These are phyloP conservation scores for Starmera amethionina DNA, from an alignment of 805 yeast species.

Conservation along the genomic window DNA sequence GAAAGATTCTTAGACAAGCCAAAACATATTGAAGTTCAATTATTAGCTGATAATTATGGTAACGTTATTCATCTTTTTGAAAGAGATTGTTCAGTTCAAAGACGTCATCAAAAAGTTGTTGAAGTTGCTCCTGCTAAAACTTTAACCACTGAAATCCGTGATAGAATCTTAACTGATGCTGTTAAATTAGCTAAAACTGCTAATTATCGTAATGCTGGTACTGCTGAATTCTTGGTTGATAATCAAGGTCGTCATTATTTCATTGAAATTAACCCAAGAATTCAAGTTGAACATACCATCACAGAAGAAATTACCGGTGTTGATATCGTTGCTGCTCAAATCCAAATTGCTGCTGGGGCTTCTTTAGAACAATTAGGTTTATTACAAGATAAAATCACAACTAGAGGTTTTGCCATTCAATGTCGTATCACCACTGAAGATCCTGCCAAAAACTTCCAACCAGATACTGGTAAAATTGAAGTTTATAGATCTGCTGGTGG, in stretches of 20 bases:
- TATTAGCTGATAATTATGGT: slow-evolving; percentile 88
- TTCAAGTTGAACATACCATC: slow-evolving; percentile 97
- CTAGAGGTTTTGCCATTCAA: slow-evolving; percentile 97
- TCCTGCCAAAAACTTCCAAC: slow-evolving; percentile 93
- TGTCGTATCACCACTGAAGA: slow-evolving; percentile 99
- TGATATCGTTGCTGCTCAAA: slow-evolving; percentile 96
- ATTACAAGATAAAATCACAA: slow-evolving; percentile 87
- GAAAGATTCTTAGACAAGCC: slow-evolving; percentile 94
- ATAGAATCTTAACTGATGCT: slow-evolving; percentile 90
- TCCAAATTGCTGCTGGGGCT: slow-evolving; percentile 98
- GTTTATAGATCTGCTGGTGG: slow-evolving; percentile 99
- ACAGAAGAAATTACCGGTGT: slow-evolving; percentile 98
- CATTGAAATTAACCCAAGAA: slow-evolving; percentile 97
- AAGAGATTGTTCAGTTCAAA: slow-evolving; percentile 98
- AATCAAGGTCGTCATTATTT: slow-evolving; percentile 90
- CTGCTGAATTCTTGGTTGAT: slow-evolving; percentile 96
- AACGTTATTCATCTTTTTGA: slow-evolving; percentile 93
- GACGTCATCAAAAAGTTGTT: slow-evolving; percentile 98
- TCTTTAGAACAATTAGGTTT: slow-evolving; percentile 84
- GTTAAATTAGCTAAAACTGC: slow-evolving; percentile 84
- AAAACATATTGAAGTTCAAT: slow-evolving; percentile 95
- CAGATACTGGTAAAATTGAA: slow-evolving; percentile 97
- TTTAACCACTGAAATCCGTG: slow-evolving; percentile 72
- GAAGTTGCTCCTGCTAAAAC: slow-evolving; percentile 98
- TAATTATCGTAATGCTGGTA: slow-evolving; percentile 93